A percentile compares a stretch with the other conserved stretches of the same genome.
These are phyloP conservation scores for Nitzschia sp. DNA, from an alignment of 108 stramenopile species.

Conservation along the genomic window DNA sequence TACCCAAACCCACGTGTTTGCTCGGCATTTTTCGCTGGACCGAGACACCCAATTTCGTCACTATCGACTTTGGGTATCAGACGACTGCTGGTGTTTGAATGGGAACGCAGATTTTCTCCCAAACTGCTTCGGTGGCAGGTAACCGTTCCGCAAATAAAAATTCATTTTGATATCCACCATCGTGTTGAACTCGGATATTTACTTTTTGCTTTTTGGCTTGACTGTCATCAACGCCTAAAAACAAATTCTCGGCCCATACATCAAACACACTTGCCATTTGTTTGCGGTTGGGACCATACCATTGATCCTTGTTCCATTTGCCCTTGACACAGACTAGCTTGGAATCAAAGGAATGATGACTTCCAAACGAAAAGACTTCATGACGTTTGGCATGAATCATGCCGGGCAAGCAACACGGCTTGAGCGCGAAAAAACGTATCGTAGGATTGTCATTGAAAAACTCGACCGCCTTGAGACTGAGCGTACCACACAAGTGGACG, in stretches of 20 bases:
- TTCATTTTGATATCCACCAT: constrained; percentile 65
- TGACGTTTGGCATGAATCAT: constrained; percentile 61
- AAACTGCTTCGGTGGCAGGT: constrained; percentile 37
- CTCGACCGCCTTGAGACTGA: constrained; percentile 58
- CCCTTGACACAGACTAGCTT: constrained; percentile 55
- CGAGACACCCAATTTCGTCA: too few relatives aligned
- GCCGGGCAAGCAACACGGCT: constrained; percentile 69
- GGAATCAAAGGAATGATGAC: constrained; percentile 50
- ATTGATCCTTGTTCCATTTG: constrained; percentile 51
- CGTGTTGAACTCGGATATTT: constrained; percentile 29
- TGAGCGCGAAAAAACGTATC: constrained; percentile 49
- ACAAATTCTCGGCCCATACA: constrained; percentile 51
- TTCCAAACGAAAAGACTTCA: constrained; percentile 43
- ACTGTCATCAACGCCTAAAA: constrained; percentile 28
- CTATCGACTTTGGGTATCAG: too few relatives aligned
- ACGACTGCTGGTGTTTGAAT: too few relatives aligned
- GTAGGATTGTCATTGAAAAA: constrained; percentile 56
- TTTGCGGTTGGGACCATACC: constrained; percentile 58
- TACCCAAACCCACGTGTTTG: too few relatives aligned
- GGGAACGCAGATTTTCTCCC: too few relatives aligned
- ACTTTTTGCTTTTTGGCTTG: constrained; percentile 8
- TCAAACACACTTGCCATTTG: constrained; percentile 40
- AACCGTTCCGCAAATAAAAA: constrained; percentile 60
- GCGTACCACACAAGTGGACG: constrained; percentile 67
- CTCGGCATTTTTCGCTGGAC: too few relatives aligned